Evolutionary conservation across 2,329 filamentous ascomycete species (phyloP), one percentile per base, ranked within the genome.

Genomic region (Onygenales sp.): DNA sequence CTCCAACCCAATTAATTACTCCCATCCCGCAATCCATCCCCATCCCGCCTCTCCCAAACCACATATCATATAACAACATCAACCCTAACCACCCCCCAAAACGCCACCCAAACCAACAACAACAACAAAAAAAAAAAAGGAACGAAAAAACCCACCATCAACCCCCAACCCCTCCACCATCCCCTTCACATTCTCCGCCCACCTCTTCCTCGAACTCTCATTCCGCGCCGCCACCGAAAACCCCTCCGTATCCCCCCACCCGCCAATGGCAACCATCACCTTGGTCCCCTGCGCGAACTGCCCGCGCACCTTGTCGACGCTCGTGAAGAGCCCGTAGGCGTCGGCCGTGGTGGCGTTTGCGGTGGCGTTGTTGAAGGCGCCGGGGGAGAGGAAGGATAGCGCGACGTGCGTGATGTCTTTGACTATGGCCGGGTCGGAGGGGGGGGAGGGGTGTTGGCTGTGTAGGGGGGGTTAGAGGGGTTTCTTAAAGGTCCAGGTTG

Each of bases 251-350:
- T 86, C 81, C 0, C 83, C 83, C 84, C 85, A 88, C 45, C 84
- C 85, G 5, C 85, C 85, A 58, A 88, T 80, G 21, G 85, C 83
- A 43, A 87, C 74, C 69, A 84, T 77, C 44, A 87, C 67, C 55
- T 82, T 80, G 27, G 81, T 80, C 17, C 69, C 50, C 4, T 36
- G 31, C 71, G 68, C 67, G 55, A 84, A 82, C 52, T 73, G 69
- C 14, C 63, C 54, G 4, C 81, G 78, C 11, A 77, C 72, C 10
- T 72, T 64, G 2, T 64, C 61, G 2, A 84, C 72, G 1, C 72
- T 73, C 3, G 75, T 78, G 59, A 83, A 83, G 5, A 84, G 65
- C 0, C 78, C 75, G 69, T 77, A 82, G 3, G 52, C 53, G 9
- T 57, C 56, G 36, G 66, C 43, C 2, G 68, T 21, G 32, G 41